These are phyloP conservation scores for Cladophialophora carrionii DNA, from an alignment of 2,329 filamentous ascomycete species.

Conservation along the genomic window DNA sequence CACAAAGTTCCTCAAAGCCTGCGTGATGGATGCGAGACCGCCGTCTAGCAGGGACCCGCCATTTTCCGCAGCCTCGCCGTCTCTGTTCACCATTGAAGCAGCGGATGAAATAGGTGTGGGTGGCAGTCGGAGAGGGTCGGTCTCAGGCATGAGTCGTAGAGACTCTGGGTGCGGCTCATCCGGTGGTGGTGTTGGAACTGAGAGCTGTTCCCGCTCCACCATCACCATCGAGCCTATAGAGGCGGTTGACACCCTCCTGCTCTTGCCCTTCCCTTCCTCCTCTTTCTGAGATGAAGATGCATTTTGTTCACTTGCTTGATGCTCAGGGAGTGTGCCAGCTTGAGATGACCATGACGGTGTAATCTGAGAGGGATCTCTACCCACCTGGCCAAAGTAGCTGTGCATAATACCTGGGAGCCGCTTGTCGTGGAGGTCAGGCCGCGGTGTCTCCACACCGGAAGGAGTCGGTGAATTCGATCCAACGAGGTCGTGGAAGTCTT, in stretches of 20 bases:
- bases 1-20: constrained; percentile 52
- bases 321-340: constrained; percentile 42
- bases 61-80: constrained; percentile 49
- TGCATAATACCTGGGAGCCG: constrained; percentile 91
- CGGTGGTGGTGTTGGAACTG: constrained; percentile 40
- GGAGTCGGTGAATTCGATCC: constrained; percentile 81
- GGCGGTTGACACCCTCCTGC: constrained; percentile 40
- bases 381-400: constrained; percentile 99
- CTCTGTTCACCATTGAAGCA: constrained; percentile 50
- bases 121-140: constrained; percentile 45
- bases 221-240: constrained; percentile 50
- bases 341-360: constrained; percentile 47
- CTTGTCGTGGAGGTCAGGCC: constrained; percentile 92
- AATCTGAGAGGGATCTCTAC: constrained; percentile 73
- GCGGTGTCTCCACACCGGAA: constrained; percentile 88
- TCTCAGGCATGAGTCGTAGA: constrained; percentile 41
- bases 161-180: constrained; percentile 38
- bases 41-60: constrained; percentile 46
- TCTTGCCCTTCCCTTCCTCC: constrained; percentile 33
- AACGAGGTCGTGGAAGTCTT: constrained; percentile 46
- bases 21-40: constrained; percentile 48
- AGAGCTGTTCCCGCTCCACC: constrained; percentile 46
- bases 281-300: constrained; percentile 21
- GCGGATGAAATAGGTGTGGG: constrained; percentile 51
- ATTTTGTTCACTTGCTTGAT: constrained; percentile 27